Evolutionary conservation across 2,329 filamentous ascomycete species (phyloP).

Genomic region (Nemania sp.): DNA sequence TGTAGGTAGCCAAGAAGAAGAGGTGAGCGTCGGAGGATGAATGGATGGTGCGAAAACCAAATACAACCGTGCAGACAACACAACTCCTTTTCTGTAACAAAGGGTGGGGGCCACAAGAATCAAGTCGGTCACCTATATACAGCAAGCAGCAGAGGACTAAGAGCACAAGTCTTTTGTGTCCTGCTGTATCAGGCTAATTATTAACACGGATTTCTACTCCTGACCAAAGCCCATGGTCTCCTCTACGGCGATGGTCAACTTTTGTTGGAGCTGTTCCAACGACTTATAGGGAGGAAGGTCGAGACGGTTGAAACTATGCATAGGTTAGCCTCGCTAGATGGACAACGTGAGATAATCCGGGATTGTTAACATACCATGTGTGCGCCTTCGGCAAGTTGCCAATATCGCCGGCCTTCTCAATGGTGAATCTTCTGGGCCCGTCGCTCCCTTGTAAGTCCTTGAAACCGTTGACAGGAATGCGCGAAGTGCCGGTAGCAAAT

Average conservation of each 20-base stretch:
- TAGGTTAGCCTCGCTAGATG: conserved; percentile 16
- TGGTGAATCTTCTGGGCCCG: conserved; percentile 92
- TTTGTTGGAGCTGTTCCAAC: conserved; percentile 80
- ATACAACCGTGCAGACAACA: conserved; percentile 5
- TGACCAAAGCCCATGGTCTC: conserved; percentile 99
- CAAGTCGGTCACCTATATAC: conserved; percentile 33
- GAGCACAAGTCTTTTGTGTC: neutral
- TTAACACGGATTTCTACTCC: conserved; percentile 63
- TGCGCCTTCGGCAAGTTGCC: conserved; percentile 93
- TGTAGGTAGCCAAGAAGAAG: no score
- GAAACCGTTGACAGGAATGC: conserved; percentile 98
- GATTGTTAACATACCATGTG: conserved; percentile 73
- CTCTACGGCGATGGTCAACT: conserved; percentile 95
- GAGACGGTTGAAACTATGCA: conserved; percentile 86
- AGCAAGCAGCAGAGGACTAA: conserved; percentile 10
- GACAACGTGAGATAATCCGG: neutral
- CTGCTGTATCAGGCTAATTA: conserved; percentile 19
- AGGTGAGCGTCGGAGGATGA: no score
- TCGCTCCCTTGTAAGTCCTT: conserved; percentile 98
- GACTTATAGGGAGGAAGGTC: conserved; percentile 93
- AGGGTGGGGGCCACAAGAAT: conserved; percentile 12
- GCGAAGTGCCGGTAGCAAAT: conserved; percentile 95
- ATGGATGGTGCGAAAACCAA: no score
- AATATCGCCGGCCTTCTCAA: conserved; percentile 94
- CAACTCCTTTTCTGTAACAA: neutral